phyloP scores from a whole-genome alignment of 164 flowering plant genomes.

The Magnolia officinalis region DNA sequence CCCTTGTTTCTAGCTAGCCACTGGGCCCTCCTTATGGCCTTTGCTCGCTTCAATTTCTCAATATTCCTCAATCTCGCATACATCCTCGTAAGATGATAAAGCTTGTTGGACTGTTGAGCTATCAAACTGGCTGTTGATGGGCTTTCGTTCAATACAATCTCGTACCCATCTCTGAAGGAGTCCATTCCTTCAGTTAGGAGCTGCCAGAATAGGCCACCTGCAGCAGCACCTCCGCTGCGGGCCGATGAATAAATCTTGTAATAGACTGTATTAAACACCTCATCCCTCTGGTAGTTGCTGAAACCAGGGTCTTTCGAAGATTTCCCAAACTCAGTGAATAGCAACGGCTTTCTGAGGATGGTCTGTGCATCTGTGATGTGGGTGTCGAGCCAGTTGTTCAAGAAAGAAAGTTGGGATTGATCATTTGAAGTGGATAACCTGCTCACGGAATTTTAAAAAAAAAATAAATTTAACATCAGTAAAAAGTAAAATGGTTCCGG shows the following conservation, averaged over 20 bases:
- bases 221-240: slow-evolving; percentile 59
- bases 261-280: slow-evolving; percentile 42
- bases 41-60: slow-evolving; percentile 38
- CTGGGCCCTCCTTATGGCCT: slow-evolving; percentile 28
- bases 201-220: slow-evolving; percentile 82
- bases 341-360: slow-evolving; percentile 54
- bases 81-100: slow-evolving; percentile 37
- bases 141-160: slow-evolving; percentile 52
- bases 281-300: slow-evolving; percentile 42
- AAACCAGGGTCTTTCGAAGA: slow-evolving; percentile 46
- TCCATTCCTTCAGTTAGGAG: slow-evolving; percentile 69
- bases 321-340: slow-evolving; percentile 72
- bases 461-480: not conserved
- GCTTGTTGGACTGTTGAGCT: slow-evolving; percentile 53
- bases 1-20: slow-evolving; percentile 24
- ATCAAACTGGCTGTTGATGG: slow-evolving; percentile 53
- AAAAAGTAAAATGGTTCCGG: not conserved
- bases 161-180: slow-evolving; percentile 66
- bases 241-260: slow-evolving; percentile 59
- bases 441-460: slow-evolving; percentile 8
- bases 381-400: slow-evolving; percentile 50
- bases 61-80: slow-evolving; percentile 35
- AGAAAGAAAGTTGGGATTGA: slow-evolving; percentile 51
- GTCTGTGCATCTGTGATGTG: slow-evolving; percentile 65
- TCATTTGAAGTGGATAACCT: slow-evolving; percentile 50